These are phyloP conservation scores for Aspergillus brunneoviolaceus DNA, from an alignment of 2,329 filamentous ascomycete genomes.

Conservation along the genomic window DNA sequence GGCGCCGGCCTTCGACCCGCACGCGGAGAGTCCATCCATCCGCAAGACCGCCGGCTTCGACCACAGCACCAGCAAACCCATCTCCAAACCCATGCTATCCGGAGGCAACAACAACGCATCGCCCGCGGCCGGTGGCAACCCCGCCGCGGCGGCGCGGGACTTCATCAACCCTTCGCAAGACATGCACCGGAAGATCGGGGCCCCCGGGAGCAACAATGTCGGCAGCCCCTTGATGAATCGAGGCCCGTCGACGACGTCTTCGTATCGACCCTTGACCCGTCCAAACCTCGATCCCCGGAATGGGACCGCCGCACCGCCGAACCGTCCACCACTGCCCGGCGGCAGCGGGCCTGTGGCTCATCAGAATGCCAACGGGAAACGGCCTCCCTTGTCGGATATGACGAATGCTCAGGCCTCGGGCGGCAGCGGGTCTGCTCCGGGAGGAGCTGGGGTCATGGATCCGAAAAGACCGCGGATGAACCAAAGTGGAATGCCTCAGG, in stretches of 20 bases:
- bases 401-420: slow-evolving; percentile 39
- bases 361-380: slow-evolving; percentile 40
- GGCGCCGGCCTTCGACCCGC: slow-evolving; percentile 66
- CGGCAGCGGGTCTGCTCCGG: slow-evolving; percentile 24
- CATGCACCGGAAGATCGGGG: slow-evolving; percentile 37
- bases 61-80: slow-evolving; percentile 71
- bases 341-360: slow-evolving; percentile 21
- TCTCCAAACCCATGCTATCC: slow-evolving; percentile 53
- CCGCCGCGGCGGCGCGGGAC: slow-evolving; percentile 24
- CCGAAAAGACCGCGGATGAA: slow-evolving; percentile 34
- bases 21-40: slow-evolving; percentile 78
- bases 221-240: slow-evolving; percentile 33
- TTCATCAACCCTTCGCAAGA: slow-evolving; percentile 39
- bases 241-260: slow-evolving; percentile 39
- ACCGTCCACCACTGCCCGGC: slow-evolving; percentile 16
- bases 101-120: slow-evolving; percentile 19
- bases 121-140: slow-evolving; percentile 29
- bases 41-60: slow-evolving; percentile 86
- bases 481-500: slow-evolving; percentile 11
- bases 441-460: slow-evolving; percentile 22
- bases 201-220: slow-evolving; percentile 27
- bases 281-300: slow-evolving; percentile 35
- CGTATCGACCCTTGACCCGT: slow-evolving; percentile 48
- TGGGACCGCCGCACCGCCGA: slow-evolving; percentile 14
- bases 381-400: slow-evolving; percentile 46